phyloP scores from a whole-genome alignment of 2,329 filamentous ascomycete genomes.

The Penicillium digitatum region DNA sequence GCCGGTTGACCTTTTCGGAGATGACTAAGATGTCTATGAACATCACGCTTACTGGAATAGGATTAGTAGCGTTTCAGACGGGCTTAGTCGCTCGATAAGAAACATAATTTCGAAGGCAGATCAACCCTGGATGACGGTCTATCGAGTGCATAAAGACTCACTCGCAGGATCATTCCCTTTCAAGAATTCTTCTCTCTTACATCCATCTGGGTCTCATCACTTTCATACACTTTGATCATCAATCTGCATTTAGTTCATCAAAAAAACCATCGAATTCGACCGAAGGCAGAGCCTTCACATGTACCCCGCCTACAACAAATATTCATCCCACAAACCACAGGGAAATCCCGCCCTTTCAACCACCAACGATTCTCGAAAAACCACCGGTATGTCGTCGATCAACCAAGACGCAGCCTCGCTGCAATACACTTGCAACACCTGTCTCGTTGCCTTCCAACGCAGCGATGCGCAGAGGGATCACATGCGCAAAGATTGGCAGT shows the following conservation, averaged over 20 bases:
- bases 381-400: slow-evolving; percentile 23
- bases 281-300: slow-evolving; percentile 16
- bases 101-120: slow-evolving; percentile 1
- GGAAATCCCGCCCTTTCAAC: slow-evolving; percentile 9
- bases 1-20: background rate
- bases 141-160: slow-evolving; percentile 1
- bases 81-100: slow-evolving; percentile 11
- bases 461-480: slow-evolving; percentile 89
- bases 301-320: slow-evolving; percentile 28
- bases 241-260: background rate
- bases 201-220: background rate
- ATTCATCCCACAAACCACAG: slow-evolving; percentile 25
- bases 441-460: slow-evolving; percentile 91
- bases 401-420: slow-evolving; percentile 47
- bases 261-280: background rate
- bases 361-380: background rate
- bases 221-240: background rate
- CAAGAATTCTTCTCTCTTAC: background rate
- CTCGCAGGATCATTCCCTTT: background rate
- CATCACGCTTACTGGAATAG: background rate
- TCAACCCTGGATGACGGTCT: background rate
- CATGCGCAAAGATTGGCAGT: slow-evolving; percentile 99
- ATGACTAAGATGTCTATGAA: background rate
- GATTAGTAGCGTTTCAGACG: background rate
- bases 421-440: slow-evolving; percentile 97